Evolutionary conservation across 1,284 basidiomycete genomes (phyloP).

Genomic region (Ceratobasidium sp.): DNA sequence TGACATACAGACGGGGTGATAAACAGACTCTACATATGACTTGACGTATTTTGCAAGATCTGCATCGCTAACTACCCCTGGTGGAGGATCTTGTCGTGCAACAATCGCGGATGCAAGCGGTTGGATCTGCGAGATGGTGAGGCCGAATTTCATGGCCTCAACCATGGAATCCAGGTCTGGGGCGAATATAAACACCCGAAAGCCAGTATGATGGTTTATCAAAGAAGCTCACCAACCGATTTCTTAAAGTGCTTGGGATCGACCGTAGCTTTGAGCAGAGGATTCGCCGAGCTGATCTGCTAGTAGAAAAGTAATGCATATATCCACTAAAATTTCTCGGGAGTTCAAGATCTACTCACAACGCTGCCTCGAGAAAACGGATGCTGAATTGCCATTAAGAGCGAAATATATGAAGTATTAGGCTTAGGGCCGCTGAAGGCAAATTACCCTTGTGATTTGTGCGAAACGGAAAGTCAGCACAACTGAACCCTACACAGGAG

Average conservation of each 20-base stretch:
- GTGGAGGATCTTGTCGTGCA: slow-evolving; percentile 43
- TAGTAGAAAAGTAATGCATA: not conserved
- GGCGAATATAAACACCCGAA: slow-evolving; percentile 51
- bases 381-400: slow-evolving; percentile 59
- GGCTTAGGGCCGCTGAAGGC: slow-evolving; percentile 51
- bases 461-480: not conserved
- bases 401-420: slow-evolving; percentile 51
- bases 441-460: slow-evolving; percentile 37
- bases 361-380: slow-evolving; percentile 53
- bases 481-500: not conserved
- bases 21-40: slow-evolving; percentile 47
- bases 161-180: slow-evolving; percentile 56
- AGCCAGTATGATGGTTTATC: not conserved
- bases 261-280: slow-evolving; percentile 19
- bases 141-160: slow-evolving; percentile 56
- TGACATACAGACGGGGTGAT: slow-evolving; percentile 53
- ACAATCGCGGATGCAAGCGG: slow-evolving; percentile 45
- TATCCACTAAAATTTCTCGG: not conserved
- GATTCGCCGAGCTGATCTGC: slow-evolving; percentile 32
- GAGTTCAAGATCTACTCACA: slow-evolving; percentile 34
- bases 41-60: slow-evolving; percentile 45
- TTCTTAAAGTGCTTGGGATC: slow-evolving; percentile 43
- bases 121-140: slow-evolving; percentile 50
- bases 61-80: slow-evolving; percentile 40
- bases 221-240: slow-evolving; percentile 13